Conservation (phyloP, 2,329 filamentous ascomycete genomes). For the Didymella pomorum region DNA sequence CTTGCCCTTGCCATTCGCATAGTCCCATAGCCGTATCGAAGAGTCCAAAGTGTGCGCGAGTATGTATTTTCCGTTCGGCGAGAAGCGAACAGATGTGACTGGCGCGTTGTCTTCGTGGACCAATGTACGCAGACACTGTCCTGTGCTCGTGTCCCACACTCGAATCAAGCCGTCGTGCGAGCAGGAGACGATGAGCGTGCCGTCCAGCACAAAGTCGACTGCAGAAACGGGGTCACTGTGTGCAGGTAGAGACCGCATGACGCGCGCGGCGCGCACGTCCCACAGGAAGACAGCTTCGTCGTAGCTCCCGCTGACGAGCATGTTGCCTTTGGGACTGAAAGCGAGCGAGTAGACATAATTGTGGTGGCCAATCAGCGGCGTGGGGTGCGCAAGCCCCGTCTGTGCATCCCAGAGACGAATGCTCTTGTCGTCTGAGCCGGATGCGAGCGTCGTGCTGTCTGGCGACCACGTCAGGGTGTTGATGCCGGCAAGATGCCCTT, state of each 20-base stretch:
- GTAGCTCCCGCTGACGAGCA: conserved; percentile 92
- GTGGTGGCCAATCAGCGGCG: conserved; percentile 81
- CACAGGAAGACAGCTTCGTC: conserved; percentile 97
- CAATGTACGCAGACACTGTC: conserved; percentile 91
- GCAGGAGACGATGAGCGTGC: conserved; percentile 90
- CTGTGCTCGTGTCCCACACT: conserved; percentile 94
- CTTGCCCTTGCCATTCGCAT: conserved; percentile 84
- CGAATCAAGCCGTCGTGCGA: conserved; percentile 80
- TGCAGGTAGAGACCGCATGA: conserved; percentile 91
- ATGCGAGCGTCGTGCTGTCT: conserved; percentile 85
- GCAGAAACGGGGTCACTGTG: conserved; percentile 94
- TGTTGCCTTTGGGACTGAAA: conserved; percentile 98
- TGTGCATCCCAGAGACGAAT: conserved; percentile 87
- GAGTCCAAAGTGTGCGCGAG: conserved; percentile 91
- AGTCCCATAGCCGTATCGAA: conserved; percentile 92
- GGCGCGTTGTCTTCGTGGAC: conserved; percentile 96
- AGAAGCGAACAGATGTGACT: conserved; percentile 88
- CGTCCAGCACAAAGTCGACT: conserved; percentile 91
- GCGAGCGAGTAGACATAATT: conserved; percentile 95
- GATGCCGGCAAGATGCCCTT: conserved; percentile 91
- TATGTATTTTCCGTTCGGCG: conserved; percentile 91
- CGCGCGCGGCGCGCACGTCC: conserved; percentile 86
- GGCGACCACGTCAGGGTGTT: conserved; percentile 95
- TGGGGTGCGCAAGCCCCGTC: conserved; percentile 66
- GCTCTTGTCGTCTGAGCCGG: conserved; percentile 93